Conservation (phyloP, 139 green algal species). For the Volvox reticuliferus region DNA sequence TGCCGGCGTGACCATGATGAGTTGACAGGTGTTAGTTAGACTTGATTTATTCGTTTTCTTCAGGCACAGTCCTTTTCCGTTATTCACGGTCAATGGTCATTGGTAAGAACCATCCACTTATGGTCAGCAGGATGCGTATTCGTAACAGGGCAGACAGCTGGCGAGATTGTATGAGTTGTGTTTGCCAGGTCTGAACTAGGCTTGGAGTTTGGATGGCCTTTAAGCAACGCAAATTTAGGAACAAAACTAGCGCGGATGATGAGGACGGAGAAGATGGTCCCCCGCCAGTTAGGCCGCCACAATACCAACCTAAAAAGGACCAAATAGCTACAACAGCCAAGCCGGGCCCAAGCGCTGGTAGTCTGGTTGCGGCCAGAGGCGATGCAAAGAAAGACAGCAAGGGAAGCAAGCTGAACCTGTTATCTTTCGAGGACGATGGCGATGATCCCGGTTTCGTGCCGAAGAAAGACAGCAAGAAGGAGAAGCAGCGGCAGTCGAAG, state of each 20-base stretch:
- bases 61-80: no score
- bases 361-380: not conserved
- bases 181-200: not conserved
- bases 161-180: not conserved
- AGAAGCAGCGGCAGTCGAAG: slow-evolving; percentile 37
- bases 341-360: not conserved
- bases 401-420: slow-evolving; percentile 49
- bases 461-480: slow-evolving; percentile 41
- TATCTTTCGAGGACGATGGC: slow-evolving; percentile 64
- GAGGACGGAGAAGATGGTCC: slow-evolving; percentile 46
- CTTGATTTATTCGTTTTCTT: no score
- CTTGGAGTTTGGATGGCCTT: slow-evolving; percentile 26
- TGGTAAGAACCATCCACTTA: no score
- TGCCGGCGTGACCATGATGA: no score
- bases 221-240: slow-evolving; percentile 63
- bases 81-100: no score
- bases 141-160: no score
- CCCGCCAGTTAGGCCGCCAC: slow-evolving; percentile 5
- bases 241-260: slow-evolving; percentile 53
- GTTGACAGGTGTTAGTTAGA: no score
- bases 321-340: not conserved
- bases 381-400: slow-evolving; percentile 43
- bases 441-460: slow-evolving; percentile 27
- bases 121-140: no score
- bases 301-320: slow-evolving; percentile 16